Conservation (phyloP, 1,139 yeast species). For the Saccharomycopsis hybrid region DNA sequence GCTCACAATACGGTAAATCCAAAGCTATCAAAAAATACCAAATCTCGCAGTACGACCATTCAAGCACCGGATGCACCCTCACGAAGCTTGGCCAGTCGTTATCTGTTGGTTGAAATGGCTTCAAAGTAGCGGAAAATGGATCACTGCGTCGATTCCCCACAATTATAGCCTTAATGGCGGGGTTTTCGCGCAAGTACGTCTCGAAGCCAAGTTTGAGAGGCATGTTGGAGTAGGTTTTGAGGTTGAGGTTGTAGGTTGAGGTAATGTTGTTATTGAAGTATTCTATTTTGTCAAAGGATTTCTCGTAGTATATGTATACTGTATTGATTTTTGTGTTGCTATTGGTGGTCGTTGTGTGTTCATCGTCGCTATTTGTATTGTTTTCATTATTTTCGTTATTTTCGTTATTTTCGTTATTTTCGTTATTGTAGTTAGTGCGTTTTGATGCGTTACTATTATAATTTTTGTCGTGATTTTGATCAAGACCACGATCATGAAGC, state of each 20-base stretch:
- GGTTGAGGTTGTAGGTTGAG: conserved; percentile 38
- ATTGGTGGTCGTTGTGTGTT: conserved; percentile 25
- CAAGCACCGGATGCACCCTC: conserved; percentile 74
- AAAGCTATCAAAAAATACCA: conserved; percentile 60
- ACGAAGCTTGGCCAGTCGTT: conserved; percentile 83
- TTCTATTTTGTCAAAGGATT: conserved; percentile 59
- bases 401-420: conserved; percentile 11
- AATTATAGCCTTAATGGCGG: conserved; percentile 53
- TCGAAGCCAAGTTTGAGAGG: conserved; percentile 62
- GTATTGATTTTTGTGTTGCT: conserved; percentile 41
- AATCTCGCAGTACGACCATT: conserved; percentile 72
- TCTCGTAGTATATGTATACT: conserved; percentile 65
- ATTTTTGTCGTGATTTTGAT: too few species aligned
- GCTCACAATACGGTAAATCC: conserved; percentile 51
- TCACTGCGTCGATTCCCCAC: conserved; percentile 81
- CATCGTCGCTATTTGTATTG: conserved; percentile 19
- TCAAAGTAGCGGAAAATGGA: conserved; percentile 60
- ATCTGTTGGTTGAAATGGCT: conserved; percentile 62
- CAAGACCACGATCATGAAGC: conserved; percentile 32
- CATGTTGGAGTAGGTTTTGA: conserved; percentile 37
- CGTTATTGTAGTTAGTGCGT: neutral
- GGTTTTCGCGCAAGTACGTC: conserved; percentile 43
- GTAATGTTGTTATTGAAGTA: conserved; percentile 41
- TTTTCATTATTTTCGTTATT: too few species aligned
- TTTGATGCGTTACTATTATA: too few species aligned